A percentile compares a stretch with the other conserved stretches of the same genome.
These are phyloP conservation scores for Coemansia sp. DNA, from an alignment of 192 early-diverging fungal genomes.

Conservation along the genomic window DNA sequence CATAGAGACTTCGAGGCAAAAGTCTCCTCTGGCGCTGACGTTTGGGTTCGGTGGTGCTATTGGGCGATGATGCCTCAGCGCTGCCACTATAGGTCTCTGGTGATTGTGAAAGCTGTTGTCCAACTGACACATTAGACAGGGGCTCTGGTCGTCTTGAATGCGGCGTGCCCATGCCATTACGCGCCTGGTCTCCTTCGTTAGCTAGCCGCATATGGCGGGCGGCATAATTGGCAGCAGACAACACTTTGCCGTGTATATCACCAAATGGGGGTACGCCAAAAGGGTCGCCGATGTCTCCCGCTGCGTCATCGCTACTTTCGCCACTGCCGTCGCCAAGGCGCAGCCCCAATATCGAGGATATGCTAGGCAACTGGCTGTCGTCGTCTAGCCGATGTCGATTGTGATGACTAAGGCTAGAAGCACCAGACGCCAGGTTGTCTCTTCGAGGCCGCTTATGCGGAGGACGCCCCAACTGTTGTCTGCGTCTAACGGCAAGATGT, in stretches of 20 bases:
- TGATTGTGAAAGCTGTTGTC: neutral
- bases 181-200: neutral
- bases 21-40: slow-evolving; percentile 1
- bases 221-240: neutral
- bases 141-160: neutral
- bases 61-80: neutral
- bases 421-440: neutral
- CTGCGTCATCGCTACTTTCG: neutral
- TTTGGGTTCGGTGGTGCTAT: neutral
- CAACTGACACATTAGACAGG: neutral
- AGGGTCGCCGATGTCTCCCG: slow-evolving; percentile 9
- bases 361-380: slow-evolving; percentile 10
- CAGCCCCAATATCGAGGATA: slow-evolving; percentile 8
- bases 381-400: slow-evolving; percentile 5
- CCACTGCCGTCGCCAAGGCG: neutral
- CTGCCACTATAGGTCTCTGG: neutral
- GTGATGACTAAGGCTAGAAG: neutral
- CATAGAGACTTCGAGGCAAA: neutral
- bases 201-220: neutral
- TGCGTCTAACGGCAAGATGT: slow-evolving; percentile 26
- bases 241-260: slow-evolving; percentile 1
- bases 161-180: neutral
- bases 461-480: slow-evolving; percentile 3
- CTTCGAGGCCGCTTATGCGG: slow-evolving; percentile 1
- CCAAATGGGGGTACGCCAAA: slow-evolving; percentile 15